These are phyloP conservation scores for Beta macrorhiza DNA, from an alignment of 179 eudicot genomes.

Conservation along the genomic window DNA sequence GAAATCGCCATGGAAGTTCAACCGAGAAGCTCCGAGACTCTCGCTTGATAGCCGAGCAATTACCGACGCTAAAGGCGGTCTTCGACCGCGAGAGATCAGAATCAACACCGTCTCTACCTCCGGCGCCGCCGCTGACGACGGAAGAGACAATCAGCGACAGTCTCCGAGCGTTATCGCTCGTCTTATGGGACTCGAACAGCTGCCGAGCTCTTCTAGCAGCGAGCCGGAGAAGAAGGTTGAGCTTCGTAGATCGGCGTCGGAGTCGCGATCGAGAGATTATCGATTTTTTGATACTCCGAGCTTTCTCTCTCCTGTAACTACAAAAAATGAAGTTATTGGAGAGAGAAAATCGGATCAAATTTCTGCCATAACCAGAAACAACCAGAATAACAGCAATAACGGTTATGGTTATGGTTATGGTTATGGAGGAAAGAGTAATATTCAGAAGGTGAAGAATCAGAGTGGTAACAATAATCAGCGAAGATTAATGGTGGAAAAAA, in stretches of 20 bases:
- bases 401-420: neutral
- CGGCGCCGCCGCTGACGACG: constrained; percentile 30
- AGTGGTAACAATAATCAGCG: constrained; percentile 27
- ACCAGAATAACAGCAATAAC: neutral
- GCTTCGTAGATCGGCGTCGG: constrained; percentile 86
- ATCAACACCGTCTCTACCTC: constrained; percentile 29
- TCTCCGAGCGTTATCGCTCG: constrained; percentile 89
- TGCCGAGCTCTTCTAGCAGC: constrained; percentile 29
- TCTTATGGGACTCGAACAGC: constrained; percentile 80
- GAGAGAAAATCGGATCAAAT: constrained; percentile 32
- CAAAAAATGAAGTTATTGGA: constrained; percentile 12
- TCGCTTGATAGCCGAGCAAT: constrained; percentile 75
- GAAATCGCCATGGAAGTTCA: constrained; percentile 64
- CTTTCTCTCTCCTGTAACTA: constrained; percentile 22
- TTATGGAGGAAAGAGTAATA: neutral
- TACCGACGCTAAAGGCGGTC: constrained; percentile 57
- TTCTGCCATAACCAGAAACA: neutral
- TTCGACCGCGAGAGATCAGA: constrained; percentile 63
- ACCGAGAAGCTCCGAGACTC: constrained; percentile 68
- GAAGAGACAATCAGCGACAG: constrained; percentile 42
- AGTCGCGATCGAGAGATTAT: constrained; percentile 75
- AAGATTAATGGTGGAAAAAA: constrained; percentile 41
- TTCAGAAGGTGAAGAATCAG: constrained; percentile 27
- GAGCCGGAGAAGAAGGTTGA: constrained; percentile 43
- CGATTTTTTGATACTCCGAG: constrained; percentile 40